phyloP scores from a whole-genome alignment of 768 basidiomycete genomes.

The Boletus barrowsii region DNA sequence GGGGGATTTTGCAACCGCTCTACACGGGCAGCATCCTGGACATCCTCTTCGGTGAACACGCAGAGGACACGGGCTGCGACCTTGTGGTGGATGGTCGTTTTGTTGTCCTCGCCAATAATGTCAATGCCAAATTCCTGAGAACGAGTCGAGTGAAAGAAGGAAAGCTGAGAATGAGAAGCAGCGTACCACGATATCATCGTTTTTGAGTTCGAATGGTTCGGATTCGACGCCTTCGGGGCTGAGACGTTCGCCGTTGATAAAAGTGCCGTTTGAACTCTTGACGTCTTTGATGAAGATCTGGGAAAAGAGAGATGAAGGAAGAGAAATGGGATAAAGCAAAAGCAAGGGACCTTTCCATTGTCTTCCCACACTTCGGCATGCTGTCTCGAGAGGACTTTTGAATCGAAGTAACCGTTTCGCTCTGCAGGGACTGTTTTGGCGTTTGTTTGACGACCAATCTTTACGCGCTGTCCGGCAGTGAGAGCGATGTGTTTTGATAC shows the following conservation, averaged over 20 bases:
- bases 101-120: slow-evolving; percentile 97
- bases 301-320: slow-evolving; percentile 8
- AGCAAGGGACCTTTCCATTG: slow-evolving; percentile 62
- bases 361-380: slow-evolving; percentile 99
- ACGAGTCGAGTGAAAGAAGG: slow-evolving; percentile 5
- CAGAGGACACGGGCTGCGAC: slow-evolving; percentile 94
- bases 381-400: slow-evolving; percentile 88
- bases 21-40: slow-evolving; percentile 64
- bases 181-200: slow-evolving; percentile 92
- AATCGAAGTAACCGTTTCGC: slow-evolving; percentile 95
- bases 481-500: slow-evolving; percentile 93
- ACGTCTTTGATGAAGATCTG: slow-evolving; percentile 99
- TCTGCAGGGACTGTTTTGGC: slow-evolving; percentile 91
- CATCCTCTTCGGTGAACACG: slow-evolving; percentile 84
- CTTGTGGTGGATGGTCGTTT: slow-evolving; percentile 97
- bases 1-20: slow-evolving; percentile 58
- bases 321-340: neutral
- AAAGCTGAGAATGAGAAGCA: neutral
- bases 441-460: slow-evolving; percentile 96
- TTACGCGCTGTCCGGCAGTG: slow-evolving; percentile 57
- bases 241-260: slow-evolving; percentile 93
- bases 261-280: slow-evolving; percentile 97
- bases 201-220: slow-evolving; percentile 90
- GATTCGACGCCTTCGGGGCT: slow-evolving; percentile 87
- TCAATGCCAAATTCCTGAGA: slow-evolving; percentile 96